Evolutionary conservation across 2,329 filamentous ascomycete genomes (phyloP), one percentile per base, ranked within the genome.

Genomic region (Phyllosticta paracitricarpa): DNA sequence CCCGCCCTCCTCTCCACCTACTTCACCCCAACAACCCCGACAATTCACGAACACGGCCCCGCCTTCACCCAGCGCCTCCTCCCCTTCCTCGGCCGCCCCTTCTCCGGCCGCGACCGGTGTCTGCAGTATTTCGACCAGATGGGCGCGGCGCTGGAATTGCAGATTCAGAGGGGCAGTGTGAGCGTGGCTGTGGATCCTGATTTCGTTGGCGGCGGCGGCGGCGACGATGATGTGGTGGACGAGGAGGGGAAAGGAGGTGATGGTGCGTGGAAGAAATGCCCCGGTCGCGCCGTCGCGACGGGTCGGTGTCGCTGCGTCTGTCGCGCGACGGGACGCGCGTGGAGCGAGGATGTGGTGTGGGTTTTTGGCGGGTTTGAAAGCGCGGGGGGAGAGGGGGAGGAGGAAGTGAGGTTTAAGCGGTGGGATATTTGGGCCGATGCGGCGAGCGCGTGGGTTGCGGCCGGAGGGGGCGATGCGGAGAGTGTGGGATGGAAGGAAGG

Each of bases 401-500:
- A 40, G 12, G 2, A 10, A 2, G 33, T 17, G 33, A 30, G 24
- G 58, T 56, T 61, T 14, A 25, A 10, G 54, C 33, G 26, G 25
- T 61, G 59, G 59, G 59, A 61, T 22, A 30, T 61, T 40, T 61
- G 59, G 59, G 59, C 59, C 53, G 59, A 61, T 53, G 40, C 59
- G 59, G 19, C 56, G 59, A 61, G 59, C 14, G 59, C 59, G 26
- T 61, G 59, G 59, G 26, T 56, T 14, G 59, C 59, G 54, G 59
- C 53, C 9, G 19, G 35, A 14, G 59, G 56, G 19, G 54, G 28
- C 9, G 59, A 57, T 40, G 59, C 56, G 2, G 59, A 57, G 10
- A 40, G 33, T 12, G 33, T 40, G 40, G 59, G 59, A 7, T 61
- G 59, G 59, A 22, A 7, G 54, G 57, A 22, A 35, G 59, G 59